Evolutionary conservation across 179 eudicot genomes (phyloP).

Genomic region (Kewa caespitosa): DNA sequence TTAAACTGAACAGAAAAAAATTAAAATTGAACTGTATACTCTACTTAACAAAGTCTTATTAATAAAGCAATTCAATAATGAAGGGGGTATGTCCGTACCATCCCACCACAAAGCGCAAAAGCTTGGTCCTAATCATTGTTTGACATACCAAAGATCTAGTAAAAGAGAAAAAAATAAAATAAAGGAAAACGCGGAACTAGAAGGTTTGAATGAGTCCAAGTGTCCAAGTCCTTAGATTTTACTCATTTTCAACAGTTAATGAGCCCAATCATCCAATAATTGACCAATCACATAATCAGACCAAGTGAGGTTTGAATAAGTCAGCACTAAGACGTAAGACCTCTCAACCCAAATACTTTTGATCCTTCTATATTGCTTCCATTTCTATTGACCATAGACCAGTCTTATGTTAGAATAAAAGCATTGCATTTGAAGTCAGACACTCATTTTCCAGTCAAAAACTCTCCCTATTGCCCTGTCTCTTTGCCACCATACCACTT

Average conservation of each 20-base stretch:
- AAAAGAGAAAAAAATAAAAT: neutral
- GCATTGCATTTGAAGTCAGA: slow-evolving; percentile 3
- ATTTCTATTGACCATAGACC: slow-evolving; percentile 48
- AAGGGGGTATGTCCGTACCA: no score
- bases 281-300: slow-evolving; percentile 20
- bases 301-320: slow-evolving; percentile 43
- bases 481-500: slow-evolving; percentile 6
- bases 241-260: slow-evolving; percentile 1
- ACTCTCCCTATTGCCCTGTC: slow-evolving; percentile 29
- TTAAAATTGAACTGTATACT: no score
- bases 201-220: slow-evolving; percentile 32
- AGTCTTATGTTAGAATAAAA: slow-evolving; percentile 26
- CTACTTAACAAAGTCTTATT: no score
- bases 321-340: slow-evolving; percentile 34
- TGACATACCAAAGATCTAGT: neutral
- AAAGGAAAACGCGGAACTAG: slow-evolving; percentile 26
- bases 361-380: slow-evolving; percentile 14
- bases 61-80: no score
- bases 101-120: neutral
- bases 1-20: no score
- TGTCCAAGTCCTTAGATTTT: slow-evolving; percentile 27
- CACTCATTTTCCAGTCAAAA: slow-evolving; percentile 71
- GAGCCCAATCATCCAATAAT: slow-evolving; percentile 20
- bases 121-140: slow-evolving; percentile 12
- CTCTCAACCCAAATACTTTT: neutral